phyloP scores from a whole-genome alignment of 495 filamentous ascomycete genomes.

The Podospora australis region DNA sequence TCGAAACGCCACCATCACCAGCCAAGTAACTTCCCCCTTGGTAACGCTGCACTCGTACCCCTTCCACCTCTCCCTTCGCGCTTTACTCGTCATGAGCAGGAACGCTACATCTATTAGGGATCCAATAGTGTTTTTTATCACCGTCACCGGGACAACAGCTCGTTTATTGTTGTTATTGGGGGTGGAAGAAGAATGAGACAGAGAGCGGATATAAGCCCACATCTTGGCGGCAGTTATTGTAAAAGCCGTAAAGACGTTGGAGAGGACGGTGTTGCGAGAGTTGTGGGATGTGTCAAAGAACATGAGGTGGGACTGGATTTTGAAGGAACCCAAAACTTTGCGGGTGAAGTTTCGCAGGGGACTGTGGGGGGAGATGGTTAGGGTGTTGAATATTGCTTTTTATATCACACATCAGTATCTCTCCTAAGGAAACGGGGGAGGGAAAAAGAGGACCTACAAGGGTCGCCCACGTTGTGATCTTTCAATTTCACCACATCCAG shows the following conservation, averaged over 20 bases:
- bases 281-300: constrained; percentile 85
- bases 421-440: not conserved
- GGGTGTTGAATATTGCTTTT: constrained; percentile 48
- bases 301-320: constrained; percentile 81
- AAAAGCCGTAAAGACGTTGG: constrained; percentile 69
- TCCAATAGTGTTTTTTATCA: constrained; percentile 52
- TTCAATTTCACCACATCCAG: constrained; percentile 54
- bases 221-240: constrained; percentile 73
- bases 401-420: constrained; percentile 15
- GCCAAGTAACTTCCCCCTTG: constrained; percentile 63
- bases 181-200: constrained; percentile 44
- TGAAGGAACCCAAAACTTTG: constrained; percentile 74
- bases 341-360: constrained; percentile 72
- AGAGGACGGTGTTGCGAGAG: constrained; percentile 55
- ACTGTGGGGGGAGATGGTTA: constrained; percentile 62
- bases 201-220: constrained; percentile 66
- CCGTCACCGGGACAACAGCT: not conserved
- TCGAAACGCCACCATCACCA: constrained; percentile 60
- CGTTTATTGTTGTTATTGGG: not conserved
- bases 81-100: constrained; percentile 55
- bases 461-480: constrained; percentile 7
- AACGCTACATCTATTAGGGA: constrained; percentile 60
- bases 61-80: constrained; percentile 38
- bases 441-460: constrained; percentile 12
- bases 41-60: constrained; percentile 53